Percentiles rank a stretch among this genome's conserved stretches.
phyloP scores from a whole-genome alignment of 2,329 filamentous ascomycete genomes.

The Sporothrix euskadiensis region DNA sequence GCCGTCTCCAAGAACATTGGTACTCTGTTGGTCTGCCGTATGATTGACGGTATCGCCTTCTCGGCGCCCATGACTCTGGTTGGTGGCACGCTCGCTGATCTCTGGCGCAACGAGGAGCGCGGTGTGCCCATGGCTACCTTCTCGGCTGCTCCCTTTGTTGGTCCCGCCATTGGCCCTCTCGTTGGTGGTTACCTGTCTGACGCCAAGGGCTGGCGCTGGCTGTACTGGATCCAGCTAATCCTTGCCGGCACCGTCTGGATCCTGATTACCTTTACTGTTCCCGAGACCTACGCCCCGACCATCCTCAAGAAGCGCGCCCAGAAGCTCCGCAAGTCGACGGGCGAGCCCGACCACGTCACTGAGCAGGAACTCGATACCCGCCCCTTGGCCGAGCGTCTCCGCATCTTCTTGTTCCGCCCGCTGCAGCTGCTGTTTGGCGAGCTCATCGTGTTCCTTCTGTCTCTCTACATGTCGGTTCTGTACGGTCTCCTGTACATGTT shows the following conservation, averaged over 20 bases:
- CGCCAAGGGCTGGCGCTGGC: slow-evolving; percentile 36
- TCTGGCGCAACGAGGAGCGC: slow-evolving; percentile 82
- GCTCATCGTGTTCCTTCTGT: slow-evolving; percentile 81
- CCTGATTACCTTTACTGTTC: slow-evolving; percentile 82
- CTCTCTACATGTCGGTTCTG: slow-evolving; percentile 81
- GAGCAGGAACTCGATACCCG: slow-evolving; percentile 77
- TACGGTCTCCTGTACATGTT: slow-evolving; percentile 77
- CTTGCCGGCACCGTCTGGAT: slow-evolving; percentile 68
- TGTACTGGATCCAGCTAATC: slow-evolving; percentile 71
- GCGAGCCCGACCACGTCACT: slow-evolving; percentile 68
- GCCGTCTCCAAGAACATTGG: slow-evolving; percentile 74
- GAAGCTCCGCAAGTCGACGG: slow-evolving; percentile 69
- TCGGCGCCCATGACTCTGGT: slow-evolving; percentile 85
- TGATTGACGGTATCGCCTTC: slow-evolving; percentile 80
- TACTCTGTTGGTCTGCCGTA: slow-evolving; percentile 73
- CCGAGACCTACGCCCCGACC: slow-evolving; percentile 82
- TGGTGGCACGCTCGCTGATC: slow-evolving; percentile 76
- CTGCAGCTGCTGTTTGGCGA: slow-evolving; percentile 84
- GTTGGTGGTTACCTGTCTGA: slow-evolving; percentile 62
- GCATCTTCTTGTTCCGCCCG: slow-evolving; percentile 75
- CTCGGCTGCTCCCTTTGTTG: slow-evolving; percentile 78
- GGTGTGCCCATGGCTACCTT: slow-evolving; percentile 88
- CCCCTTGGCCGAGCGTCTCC: slow-evolving; percentile 66
- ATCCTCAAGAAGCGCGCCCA: slow-evolving; percentile 70
- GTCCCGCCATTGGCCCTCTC: slow-evolving; percentile 74